These are phyloP conservation scores for Pichia cabralensis DNA, from an alignment of 805 yeast genomes.

Conservation along the genomic window DNA sequence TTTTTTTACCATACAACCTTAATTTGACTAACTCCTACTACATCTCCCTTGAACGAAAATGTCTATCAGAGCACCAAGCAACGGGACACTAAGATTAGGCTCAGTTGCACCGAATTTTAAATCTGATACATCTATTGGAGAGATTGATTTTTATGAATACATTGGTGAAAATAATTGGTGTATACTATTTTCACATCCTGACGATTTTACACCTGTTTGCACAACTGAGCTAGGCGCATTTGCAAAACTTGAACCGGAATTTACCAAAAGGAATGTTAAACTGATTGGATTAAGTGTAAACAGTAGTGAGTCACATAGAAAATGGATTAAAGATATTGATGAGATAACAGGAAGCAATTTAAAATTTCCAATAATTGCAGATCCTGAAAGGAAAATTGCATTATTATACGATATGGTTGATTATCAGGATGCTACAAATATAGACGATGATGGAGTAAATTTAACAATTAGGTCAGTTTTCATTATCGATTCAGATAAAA, in stretches of 20 bases:
- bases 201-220: slow-evolving; percentile 72
- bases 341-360: slow-evolving; percentile 52
- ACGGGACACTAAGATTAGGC: slow-evolving; percentile 38
- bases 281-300: slow-evolving; percentile 63
- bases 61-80: slow-evolving; percentile 33
- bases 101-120: slow-evolving; percentile 62
- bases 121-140: slow-evolving; percentile 54
- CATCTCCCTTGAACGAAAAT: too few relatives aligned
- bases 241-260: slow-evolving; percentile 62
- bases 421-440: slow-evolving; percentile 56
- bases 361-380: slow-evolving; percentile 61
- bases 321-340: slow-evolving; percentile 66
- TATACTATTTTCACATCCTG: slow-evolving; percentile 66
- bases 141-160: slow-evolving; percentile 52
- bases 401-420: slow-evolving; percentile 60
- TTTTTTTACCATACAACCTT: too few relatives aligned
- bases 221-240: slow-evolving; percentile 74
- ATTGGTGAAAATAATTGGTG: slow-evolving; percentile 49
- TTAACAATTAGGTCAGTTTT: slow-evolving; percentile 65
- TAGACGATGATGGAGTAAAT: slow-evolving; percentile 54
- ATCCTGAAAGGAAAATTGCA: slow-evolving; percentile 51
- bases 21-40: too few relatives aligned
- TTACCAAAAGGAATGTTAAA: slow-evolving; percentile 52
- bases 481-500: slow-evolving; percentile 59
- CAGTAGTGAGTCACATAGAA: slow-evolving; percentile 47